Evolutionary conservation across 2,329 filamentous ascomycete species (phyloP).

Genomic region (Penicillium sclerotigenum): DNA sequence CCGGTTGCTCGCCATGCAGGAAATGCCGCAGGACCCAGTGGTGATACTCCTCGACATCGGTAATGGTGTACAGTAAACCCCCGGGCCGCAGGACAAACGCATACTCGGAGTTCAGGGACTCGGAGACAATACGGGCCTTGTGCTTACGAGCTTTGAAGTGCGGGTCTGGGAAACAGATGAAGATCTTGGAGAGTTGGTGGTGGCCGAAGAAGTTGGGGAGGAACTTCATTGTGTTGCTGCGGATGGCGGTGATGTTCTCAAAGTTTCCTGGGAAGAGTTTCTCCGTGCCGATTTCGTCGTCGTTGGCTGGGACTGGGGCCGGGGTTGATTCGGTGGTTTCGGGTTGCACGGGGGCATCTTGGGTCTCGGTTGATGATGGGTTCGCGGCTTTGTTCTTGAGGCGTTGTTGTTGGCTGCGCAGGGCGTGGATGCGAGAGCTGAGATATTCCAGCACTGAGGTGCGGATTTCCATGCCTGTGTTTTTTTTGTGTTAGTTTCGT

Average conservation of each 20-base stretch:
- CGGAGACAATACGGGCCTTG: conserved; percentile 90
- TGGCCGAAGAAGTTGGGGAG: conserved; percentile 94
- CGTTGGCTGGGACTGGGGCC: conserved; percentile 5
- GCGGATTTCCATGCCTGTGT: conserved; percentile 82
- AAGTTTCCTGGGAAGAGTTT: conserved; percentile 51
- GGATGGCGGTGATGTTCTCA: conserved; percentile 83
- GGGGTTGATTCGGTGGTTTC: not conserved
- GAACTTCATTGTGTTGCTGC: conserved; percentile 98
- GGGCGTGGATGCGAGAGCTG: conserved; percentile 76
- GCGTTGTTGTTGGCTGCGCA: conserved; percentile 54
- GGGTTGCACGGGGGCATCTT: not conserved
- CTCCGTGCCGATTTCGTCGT: conserved; percentile 23
- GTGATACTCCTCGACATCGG: conserved; percentile 91
- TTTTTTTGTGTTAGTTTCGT: not conserved
- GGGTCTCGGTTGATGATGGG: conserved; percentile 5
- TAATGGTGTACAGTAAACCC: conserved; percentile 91
- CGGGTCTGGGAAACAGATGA: conserved; percentile 97
- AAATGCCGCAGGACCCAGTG: conserved; percentile 91
- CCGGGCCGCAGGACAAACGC: conserved; percentile 80
- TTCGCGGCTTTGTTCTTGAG: conserved; percentile 19
- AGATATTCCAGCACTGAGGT: conserved; percentile 88
- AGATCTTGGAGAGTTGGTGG: conserved; percentile 80
- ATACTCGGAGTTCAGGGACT: conserved; percentile 87
- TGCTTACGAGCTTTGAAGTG: conserved; percentile 98
- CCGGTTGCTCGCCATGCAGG: conserved; percentile 54